A percentile compares a stretch with the other conserved stretches of the same genome.
Evolutionary conservation across 441 rosid genomes (phyloP).

Genomic region (Pelargonium cotyledonis): DNA sequence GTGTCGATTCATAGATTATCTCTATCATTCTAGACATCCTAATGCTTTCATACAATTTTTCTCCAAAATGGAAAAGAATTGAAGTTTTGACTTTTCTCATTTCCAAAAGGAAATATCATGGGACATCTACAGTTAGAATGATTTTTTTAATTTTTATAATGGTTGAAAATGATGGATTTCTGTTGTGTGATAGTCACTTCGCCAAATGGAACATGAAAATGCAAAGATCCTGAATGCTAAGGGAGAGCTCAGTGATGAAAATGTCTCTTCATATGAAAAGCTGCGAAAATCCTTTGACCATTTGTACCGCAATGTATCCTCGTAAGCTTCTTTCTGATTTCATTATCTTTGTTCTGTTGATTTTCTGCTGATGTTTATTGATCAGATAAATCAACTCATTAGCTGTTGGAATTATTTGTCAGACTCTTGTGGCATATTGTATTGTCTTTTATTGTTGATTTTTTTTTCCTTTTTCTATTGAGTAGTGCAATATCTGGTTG

Average conservation of each 20-base stretch:
- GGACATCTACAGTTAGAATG: neutral
- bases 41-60: neutral
- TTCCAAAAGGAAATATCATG: neutral
- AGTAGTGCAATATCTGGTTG: neutral
- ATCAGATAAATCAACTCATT: neutral
- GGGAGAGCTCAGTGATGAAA: slow-evolving; percentile 98
- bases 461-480: neutral
- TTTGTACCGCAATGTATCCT: slow-evolving; percentile 78
- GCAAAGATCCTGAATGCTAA: slow-evolving; percentile 86
- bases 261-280: slow-evolving; percentile 80
- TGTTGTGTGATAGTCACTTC: slow-evolving; percentile 52
- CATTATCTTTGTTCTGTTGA: slow-evolving; percentile 19
- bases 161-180: slow-evolving; percentile 7
- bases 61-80: neutral
- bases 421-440: neutral
- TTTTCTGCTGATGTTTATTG: slow-evolving; percentile 4
- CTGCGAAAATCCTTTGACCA: slow-evolving; percentile 92
- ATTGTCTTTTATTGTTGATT: neutral
- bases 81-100: neutral
- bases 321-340: slow-evolving; percentile 58
- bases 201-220: slow-evolving; percentile 97
- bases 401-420: neutral
- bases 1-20: neutral
- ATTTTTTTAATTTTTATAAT: slow-evolving; percentile 6
- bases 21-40: neutral